A percentile compares a stretch with the other conserved stretches of the same genome.
These are phyloP conservation scores for Skeletonema marinoi DNA, from an alignment of 108 stramenopile species.

Conservation along the genomic window DNA sequence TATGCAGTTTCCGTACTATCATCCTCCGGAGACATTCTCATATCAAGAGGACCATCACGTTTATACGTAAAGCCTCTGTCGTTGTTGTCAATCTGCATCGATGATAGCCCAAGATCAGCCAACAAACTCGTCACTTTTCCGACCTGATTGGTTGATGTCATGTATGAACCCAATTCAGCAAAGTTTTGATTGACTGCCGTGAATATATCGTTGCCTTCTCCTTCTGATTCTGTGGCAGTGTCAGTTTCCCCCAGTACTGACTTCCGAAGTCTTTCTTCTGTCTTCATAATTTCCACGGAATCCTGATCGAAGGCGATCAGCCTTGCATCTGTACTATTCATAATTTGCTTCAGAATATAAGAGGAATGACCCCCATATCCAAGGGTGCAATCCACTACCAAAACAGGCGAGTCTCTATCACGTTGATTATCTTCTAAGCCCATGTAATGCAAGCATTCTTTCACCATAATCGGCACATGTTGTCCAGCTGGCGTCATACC, in stretches of 20 bases:
- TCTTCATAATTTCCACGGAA: constrained; percentile 15
- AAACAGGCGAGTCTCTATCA: background rate
- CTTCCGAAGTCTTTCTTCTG: constrained; percentile 6
- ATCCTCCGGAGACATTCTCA: constrained; percentile 43
- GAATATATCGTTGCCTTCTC: background rate
- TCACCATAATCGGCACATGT: background rate
- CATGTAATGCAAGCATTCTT: background rate
- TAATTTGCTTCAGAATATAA: constrained; percentile 1
- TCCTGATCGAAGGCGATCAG: constrained; percentile 19
- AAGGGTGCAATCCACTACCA: constrained; percentile 20
- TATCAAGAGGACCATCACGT: constrained; percentile 49
- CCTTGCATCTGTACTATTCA: background rate
- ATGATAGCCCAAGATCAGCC: constrained; percentile 50
- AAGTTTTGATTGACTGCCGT: background rate
- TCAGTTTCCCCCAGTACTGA: background rate
- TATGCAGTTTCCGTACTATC: constrained; percentile 2
- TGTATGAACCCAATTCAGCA: constrained; percentile 9
- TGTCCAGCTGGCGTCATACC: background rate
- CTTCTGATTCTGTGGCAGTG: background rate
- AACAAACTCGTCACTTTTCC: constrained; percentile 38
- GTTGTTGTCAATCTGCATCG: constrained; percentile 50
- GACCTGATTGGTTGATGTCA: constrained; percentile 7
- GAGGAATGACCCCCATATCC: constrained; percentile 20
- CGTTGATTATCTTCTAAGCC: background rate
- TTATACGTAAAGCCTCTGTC: constrained; percentile 49